These are phyloP conservation scores for Nakaseomyces uthaithaninus DNA, from an alignment of 1,139 yeast species.

Conservation along the genomic window DNA sequence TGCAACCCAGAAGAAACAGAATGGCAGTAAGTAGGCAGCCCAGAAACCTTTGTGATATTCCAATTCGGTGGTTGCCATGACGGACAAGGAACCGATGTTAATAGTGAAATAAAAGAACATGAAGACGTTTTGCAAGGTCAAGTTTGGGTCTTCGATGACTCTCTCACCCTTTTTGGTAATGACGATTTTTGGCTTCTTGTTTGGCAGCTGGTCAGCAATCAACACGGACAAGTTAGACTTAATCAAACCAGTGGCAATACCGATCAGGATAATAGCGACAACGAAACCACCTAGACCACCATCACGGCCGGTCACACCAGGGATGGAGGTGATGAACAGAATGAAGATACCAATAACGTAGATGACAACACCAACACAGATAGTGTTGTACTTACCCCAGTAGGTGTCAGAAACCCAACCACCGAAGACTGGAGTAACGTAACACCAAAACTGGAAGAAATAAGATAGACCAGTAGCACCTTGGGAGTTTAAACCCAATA, in stretches of 20 bases:
- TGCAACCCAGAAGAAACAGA: slow-evolving; percentile 58
- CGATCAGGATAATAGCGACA: slow-evolving; percentile 57
- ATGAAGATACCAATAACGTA: slow-evolving; percentile 58
- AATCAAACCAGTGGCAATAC: slow-evolving; percentile 76
- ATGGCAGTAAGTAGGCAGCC: slow-evolving; percentile 67
- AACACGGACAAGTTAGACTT: slow-evolving; percentile 72
- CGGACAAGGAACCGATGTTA: slow-evolving; percentile 71
- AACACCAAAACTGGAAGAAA: slow-evolving; percentile 77
- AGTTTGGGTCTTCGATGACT: slow-evolving; percentile 63
- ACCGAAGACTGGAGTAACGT: slow-evolving; percentile 70
- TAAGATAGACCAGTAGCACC: slow-evolving; percentile 71
- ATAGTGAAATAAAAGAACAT: slow-evolving; percentile 73
- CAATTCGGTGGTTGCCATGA: slow-evolving; percentile 57
- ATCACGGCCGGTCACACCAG: slow-evolving; percentile 43
- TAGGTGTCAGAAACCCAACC: slow-evolving; percentile 70
- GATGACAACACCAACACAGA: slow-evolving; percentile 50
- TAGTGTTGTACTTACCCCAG: slow-evolving; percentile 66
- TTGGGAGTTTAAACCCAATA: slow-evolving; percentile 50
- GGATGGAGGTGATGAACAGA: slow-evolving; percentile 65
- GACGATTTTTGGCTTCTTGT: slow-evolving; percentile 50
- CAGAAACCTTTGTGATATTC: slow-evolving; percentile 52
- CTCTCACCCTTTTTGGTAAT: slow-evolving; percentile 53
- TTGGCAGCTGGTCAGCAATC: slow-evolving; percentile 66
- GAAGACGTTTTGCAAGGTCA: slow-evolving; percentile 67
- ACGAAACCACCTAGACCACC: slow-evolving; percentile 36